A percentile compares a stretch with the other conserved stretches of the same genome.
These are phyloP conservation scores for Gossypium thurberi DNA, from an alignment of 345 rosid species.

Conservation along the genomic window DNA sequence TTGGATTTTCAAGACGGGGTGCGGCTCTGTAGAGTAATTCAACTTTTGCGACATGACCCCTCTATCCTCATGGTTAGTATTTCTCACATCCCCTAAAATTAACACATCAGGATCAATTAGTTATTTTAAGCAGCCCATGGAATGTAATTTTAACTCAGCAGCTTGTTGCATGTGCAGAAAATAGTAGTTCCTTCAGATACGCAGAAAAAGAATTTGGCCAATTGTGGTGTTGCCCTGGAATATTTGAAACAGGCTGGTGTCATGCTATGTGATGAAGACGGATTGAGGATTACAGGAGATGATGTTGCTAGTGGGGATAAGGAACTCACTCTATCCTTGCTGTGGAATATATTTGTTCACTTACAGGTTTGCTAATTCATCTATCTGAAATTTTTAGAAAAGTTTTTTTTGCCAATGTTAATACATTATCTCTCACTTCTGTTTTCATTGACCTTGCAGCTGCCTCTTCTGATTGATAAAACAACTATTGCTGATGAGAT, in stretches of 20 bases:
- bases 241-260: conserved; percentile 62
- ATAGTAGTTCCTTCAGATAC: conserved; percentile 64
- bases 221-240: conserved; percentile 64
- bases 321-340: conserved; percentile 71
- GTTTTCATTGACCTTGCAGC: conserved; percentile 35
- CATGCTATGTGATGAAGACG: conserved; percentile 61
- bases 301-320: conserved; percentile 76
- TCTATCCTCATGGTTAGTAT: conserved; percentile 69
- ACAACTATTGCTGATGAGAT: conserved; percentile 51
- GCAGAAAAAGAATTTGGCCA: conserved; percentile 54
- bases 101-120: background rate
- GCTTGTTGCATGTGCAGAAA: conserved; percentile 50
- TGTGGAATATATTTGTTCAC: conserved; percentile 85
- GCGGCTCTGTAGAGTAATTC: conserved; percentile 78
- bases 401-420: conserved; percentile 1
- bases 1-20: conserved; percentile 88
- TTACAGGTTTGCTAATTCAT: conserved; percentile 56
- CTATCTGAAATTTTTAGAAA: background rate
- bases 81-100: background rate
- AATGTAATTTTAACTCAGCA: conserved; percentile 10
- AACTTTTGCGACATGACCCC: conserved; percentile 71
- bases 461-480: conserved; percentile 68
- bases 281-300: conserved; percentile 52
- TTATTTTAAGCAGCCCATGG: background rate
- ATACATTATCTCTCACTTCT: background rate